Percentiles rank a stretch among this genome's conserved stretches.
Conservation (phyloP, 73 alveolate species). For the Tetrahymena malaccensis region DNA sequence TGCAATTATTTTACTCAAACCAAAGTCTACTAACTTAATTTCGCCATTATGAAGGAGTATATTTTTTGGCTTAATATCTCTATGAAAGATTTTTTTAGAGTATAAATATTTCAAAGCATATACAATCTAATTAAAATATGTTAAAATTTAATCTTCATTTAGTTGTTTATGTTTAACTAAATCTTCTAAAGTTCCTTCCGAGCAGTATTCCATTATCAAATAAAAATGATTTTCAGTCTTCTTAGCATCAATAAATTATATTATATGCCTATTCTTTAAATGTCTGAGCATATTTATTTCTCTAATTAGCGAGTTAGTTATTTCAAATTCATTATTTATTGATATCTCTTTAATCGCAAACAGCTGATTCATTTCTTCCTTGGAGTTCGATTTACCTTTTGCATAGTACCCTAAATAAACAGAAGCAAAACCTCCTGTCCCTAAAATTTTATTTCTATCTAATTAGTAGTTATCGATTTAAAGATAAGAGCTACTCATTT, state of each 20-base stretch:
- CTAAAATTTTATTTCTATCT: background rate
- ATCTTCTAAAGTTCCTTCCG: constrained; percentile 33
- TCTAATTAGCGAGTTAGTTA: background rate
- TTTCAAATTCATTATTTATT: background rate
- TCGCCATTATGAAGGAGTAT: constrained; percentile 40
- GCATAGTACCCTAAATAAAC: background rate
- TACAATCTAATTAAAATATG: constrained; percentile 20
- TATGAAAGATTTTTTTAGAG: constrained; percentile 28
- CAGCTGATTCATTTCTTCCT: background rate
- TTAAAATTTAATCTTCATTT: constrained; percentile 24
- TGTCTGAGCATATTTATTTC: background rate
- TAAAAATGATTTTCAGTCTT: constrained; percentile 26
- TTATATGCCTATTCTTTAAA: background rate
- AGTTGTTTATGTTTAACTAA: constrained; percentile 13
- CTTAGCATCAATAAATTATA: constrained; percentile 28
- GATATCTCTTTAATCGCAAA: background rate
- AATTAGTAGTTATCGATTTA: background rate
- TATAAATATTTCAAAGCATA: constrained; percentile 21
- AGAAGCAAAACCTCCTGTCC: background rate
- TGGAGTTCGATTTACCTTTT: background rate
- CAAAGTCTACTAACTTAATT: constrained; percentile 30
- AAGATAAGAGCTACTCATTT: background rate
- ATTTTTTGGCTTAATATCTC: constrained; percentile 39
- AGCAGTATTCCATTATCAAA: constrained; percentile 32
- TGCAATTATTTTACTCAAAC: background rate